These are phyloP conservation scores for Microdochium nivale DNA, from an alignment of 2,329 filamentous ascomycete species.

Conservation along the genomic window DNA sequence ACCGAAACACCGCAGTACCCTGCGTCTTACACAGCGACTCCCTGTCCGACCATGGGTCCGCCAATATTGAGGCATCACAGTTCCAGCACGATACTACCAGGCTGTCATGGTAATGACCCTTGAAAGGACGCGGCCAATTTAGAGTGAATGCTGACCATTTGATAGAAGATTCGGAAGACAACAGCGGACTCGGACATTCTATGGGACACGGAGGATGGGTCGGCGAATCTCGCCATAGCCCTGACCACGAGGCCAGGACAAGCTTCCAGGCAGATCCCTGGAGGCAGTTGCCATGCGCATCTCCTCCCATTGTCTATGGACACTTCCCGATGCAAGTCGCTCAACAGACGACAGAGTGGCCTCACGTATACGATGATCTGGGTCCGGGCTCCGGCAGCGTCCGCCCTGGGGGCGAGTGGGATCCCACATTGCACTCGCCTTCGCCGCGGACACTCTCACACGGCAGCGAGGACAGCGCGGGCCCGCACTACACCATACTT, in stretches of 20 bases:
- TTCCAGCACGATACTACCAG: neutral
- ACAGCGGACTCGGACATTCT: neutral
- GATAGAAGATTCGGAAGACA: neutral
- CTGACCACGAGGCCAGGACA: constrained; percentile 17
- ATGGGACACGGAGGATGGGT: constrained; percentile 28
- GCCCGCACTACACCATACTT: neutral
- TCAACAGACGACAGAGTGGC: constrained; percentile 31
- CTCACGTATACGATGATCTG: neutral
- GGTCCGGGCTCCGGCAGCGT: neutral
- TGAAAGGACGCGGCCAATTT: neutral
- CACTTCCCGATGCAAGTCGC: constrained; percentile 35
- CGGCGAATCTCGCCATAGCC: constrained; percentile 32
- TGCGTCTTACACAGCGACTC: constrained; percentile 30
- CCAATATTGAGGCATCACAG: constrained; percentile 25
- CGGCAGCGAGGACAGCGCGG: constrained; percentile 26
- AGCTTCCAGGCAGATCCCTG: constrained; percentile 22
- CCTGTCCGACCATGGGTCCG: constrained; percentile 35
- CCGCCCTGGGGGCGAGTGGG: neutral
- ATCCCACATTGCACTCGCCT: neutral
- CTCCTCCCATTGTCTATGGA: constrained; percentile 40
- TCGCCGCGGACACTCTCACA: constrained; percentile 37
- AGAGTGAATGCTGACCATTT: neutral
- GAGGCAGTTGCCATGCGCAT: constrained; percentile 40
- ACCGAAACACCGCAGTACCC: constrained; percentile 30
- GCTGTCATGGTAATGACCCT: neutral